Evolutionary conservation across 371 early-diverging fungal species (phyloP).

Genomic region (Syncephalis fuscata): DNA sequence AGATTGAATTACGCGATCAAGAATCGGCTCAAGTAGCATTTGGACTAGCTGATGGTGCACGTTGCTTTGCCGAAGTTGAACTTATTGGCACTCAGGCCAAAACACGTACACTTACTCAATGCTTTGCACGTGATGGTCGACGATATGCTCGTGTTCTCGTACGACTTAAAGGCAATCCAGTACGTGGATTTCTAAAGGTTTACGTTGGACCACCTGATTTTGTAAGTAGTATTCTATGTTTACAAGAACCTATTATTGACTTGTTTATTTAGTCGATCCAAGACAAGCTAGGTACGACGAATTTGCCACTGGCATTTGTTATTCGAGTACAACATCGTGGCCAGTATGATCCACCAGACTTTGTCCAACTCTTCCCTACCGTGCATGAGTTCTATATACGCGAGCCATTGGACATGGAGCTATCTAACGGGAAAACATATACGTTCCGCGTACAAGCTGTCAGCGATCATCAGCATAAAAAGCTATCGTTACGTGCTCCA

Average conservation of each 20-base stretch:
- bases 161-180: neutral
- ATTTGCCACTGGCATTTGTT: neutral
- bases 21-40: neutral
- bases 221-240: too few relatives aligned
- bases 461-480: neutral
- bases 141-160: neutral
- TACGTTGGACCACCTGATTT: neutral
- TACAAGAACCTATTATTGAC: too few relatives aligned
- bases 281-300: too few relatives aligned
- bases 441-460: neutral
- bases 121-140: neutral
- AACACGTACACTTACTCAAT: too few relatives aligned
- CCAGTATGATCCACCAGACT: neutral
- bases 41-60: neutral
- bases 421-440: neutral
- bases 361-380: neutral
- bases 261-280: too few relatives aligned
- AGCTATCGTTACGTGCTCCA: neutral
- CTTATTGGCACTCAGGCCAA: neutral
- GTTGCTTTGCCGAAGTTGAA: slow-evolving; percentile 1
- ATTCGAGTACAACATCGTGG: neutral
- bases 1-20: neutral
- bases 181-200: neutral
- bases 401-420: neutral
- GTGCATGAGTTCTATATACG: neutral